phyloP scores from a whole-genome alignment of 768 basidiomycete genomes.

The Rhizopogon salebrosus region DNA sequence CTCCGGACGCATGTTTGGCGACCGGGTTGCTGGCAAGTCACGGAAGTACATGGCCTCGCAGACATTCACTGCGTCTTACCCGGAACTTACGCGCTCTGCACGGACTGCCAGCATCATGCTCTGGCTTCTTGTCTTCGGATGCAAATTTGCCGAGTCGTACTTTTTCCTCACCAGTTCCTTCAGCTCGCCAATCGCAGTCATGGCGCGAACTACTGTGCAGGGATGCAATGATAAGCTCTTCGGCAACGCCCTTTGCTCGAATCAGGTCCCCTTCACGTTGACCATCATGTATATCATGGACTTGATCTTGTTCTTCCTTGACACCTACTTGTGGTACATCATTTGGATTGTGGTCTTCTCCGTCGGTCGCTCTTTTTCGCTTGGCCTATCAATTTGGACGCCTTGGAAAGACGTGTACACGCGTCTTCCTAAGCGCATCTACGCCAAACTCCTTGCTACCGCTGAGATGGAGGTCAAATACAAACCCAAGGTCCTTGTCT shows the following conservation, averaged over 20 bases:
- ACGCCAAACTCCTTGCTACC: slow-evolving; percentile 94
- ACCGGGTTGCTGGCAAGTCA: slow-evolving; percentile 95
- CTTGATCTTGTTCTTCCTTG: slow-evolving; percentile 94
- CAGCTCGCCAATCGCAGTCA: slow-evolving; percentile 91
- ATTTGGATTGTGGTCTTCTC: slow-evolving; percentile 97
- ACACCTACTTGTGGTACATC: slow-evolving; percentile 99
- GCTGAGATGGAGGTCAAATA: slow-evolving; percentile 99
- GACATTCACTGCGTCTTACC: slow-evolving; percentile 98
- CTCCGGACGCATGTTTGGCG: slow-evolving; percentile 97
- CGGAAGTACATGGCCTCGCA: slow-evolving; percentile 98
- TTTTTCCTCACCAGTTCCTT: slow-evolving; percentile 99
- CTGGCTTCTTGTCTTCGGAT: slow-evolving; percentile 92
- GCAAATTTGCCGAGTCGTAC: slow-evolving; percentile 96
- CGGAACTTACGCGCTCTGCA: slow-evolving; percentile 61
- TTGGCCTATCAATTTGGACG: slow-evolving; percentile 98
- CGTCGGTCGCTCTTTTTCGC: slow-evolving; percentile 81
- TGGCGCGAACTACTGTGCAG: slow-evolving; percentile 93
- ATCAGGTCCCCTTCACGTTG: slow-evolving; percentile 92
- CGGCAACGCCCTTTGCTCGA: slow-evolving; percentile 75
- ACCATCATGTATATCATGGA: slow-evolving; percentile 99
- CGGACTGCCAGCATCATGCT: slow-evolving; percentile 81
- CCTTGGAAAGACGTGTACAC: slow-evolving; percentile 99
- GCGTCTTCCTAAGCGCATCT: slow-evolving; percentile 94
- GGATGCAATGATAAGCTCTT: slow-evolving; percentile 83
- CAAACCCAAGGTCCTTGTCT: slow-evolving; percentile 98